phyloP scores from a whole-genome alignment of 2,329 filamentous ascomycete species.

The Aspergillus uvarum region DNA sequence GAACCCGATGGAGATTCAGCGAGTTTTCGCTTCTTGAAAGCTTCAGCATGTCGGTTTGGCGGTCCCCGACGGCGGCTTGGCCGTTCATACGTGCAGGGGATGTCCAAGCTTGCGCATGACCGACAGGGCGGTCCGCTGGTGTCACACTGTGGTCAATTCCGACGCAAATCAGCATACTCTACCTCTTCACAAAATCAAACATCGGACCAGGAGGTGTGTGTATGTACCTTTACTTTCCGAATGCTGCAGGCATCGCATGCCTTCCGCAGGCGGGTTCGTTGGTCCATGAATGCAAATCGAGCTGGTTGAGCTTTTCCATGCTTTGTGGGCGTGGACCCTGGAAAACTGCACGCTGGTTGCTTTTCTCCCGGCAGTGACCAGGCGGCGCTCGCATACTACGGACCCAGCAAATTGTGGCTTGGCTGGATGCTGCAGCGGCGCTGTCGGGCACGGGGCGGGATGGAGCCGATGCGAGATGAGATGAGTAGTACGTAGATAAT shows the following conservation, averaged over 20 bases:
- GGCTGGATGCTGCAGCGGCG: background rate
- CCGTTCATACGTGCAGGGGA: conserved; percentile 66
- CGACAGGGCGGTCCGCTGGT: conserved; percentile 65
- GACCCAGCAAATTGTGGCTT: background rate
- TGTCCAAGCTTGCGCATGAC: conserved; percentile 64
- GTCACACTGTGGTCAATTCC: conserved; percentile 54
- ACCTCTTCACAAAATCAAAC: background rate
- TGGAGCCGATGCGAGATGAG: background rate
- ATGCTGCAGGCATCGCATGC: conserved; percentile 56
- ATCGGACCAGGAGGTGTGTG: conserved; percentile 10
- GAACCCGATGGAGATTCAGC: conserved; percentile 38
- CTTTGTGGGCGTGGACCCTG: conserved; percentile 21
- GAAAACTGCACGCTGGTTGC: conserved; percentile 11
- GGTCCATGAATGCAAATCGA: conserved; percentile 33
- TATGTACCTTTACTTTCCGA: conserved; percentile 53
- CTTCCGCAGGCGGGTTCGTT: conserved; percentile 48
- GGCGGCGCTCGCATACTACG: conserved; percentile 3
- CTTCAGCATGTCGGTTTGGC: conserved; percentile 66
- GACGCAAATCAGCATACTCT: background rate
- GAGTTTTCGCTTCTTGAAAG: conserved; percentile 61
- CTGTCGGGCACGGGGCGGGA: conserved; percentile 5
- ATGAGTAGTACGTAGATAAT: background rate
- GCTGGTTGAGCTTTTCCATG: conserved; percentile 22
- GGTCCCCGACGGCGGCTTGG: conserved; percentile 64
- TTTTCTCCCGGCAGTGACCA: conserved; percentile 6